Conservation (phyloP, 805 yeast species). For the Candida maris region DNA sequence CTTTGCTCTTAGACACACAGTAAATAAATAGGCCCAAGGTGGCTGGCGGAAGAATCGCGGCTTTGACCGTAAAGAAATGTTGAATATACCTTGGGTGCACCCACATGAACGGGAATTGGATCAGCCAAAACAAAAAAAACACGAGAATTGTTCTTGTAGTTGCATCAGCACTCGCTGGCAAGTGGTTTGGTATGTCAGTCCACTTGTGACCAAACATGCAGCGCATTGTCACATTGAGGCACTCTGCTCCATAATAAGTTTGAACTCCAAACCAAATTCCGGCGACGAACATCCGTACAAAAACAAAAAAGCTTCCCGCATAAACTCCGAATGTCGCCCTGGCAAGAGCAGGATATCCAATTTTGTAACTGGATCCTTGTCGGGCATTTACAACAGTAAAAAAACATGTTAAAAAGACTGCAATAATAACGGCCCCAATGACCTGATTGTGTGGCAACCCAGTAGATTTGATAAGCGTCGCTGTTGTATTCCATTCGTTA, state of each 20-base stretch:
- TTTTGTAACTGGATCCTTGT: slow-evolving; percentile 23
- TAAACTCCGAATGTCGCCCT: slow-evolving; percentile 36
- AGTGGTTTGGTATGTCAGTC: slow-evolving; percentile 11
- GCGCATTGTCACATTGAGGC: slow-evolving; percentile 27
- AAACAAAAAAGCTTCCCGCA: slow-evolving; percentile 32
- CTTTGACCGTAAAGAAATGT: slow-evolving; percentile 14
- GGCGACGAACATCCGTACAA: slow-evolving; percentile 34
- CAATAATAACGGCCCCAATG: slow-evolving; percentile 12
- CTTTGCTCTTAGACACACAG: slow-evolving; percentile 13
- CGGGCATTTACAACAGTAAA: slow-evolving; percentile 17
- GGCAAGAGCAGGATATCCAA: slow-evolving; percentile 36
- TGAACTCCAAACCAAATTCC: slow-evolving; percentile 38
- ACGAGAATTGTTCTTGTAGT: slow-evolving; percentile 14
- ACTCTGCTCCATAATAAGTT: slow-evolving; percentile 35
- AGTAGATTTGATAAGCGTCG: slow-evolving; percentile 19
- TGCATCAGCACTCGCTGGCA: slow-evolving; percentile 14
- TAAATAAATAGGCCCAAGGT: slow-evolving; percentile 14
- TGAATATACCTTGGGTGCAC: slow-evolving; percentile 14
- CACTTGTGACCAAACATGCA: slow-evolving; percentile 19
- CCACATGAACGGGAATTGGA: slow-evolving; percentile 20
- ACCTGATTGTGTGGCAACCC: slow-evolving; percentile 14
- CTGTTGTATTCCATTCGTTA: slow-evolving; percentile 29
- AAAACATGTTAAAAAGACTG: slow-evolving; percentile 12
- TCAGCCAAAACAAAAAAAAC: slow-evolving; percentile 17
- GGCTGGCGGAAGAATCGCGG: slow-evolving; percentile 12